Evolutionary conservation across 2,329 filamentous ascomycete species (phyloP).

Genomic region (Nemania sp.): DNA sequence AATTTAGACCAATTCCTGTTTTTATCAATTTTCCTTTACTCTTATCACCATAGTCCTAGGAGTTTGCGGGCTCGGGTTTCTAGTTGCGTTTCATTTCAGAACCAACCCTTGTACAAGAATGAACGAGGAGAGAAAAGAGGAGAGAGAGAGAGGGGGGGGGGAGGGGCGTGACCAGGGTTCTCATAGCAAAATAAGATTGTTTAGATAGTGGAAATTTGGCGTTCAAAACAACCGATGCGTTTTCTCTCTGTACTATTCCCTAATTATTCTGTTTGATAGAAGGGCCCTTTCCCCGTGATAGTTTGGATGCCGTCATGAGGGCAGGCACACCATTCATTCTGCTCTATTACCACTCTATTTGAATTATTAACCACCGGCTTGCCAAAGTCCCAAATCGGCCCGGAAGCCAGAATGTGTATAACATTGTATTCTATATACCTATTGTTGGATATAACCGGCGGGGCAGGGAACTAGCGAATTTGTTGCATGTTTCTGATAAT

Average conservation of each 20-base stretch:
- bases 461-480: conserved; percentile 10
- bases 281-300: conserved; percentile 16
- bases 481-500: conserved; percentile 14
- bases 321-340: not conserved
- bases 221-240: conserved; percentile 21
- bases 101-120: conserved; percentile 26
- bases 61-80: conserved; percentile 25
- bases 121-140: conserved; percentile 13
- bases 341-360: too few species aligned
- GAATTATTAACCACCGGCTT: not conserved
- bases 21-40: conserved; percentile 6
- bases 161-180: conserved; percentile 8
- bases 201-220: conserved; percentile 18
- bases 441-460: conserved; percentile 12
- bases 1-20: not conserved
- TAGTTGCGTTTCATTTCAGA: conserved; percentile 26
- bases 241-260: conserved; percentile 22
- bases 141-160: conserved; percentile 3
- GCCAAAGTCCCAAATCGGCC: not conserved
- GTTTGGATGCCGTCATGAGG: too few species aligned
- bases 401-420: conserved; percentile 6
- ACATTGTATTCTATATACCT: conserved; percentile 1
- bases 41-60: conserved; percentile 26
- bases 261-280: conserved; percentile 21
- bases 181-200: conserved; percentile 7